Evolutionary conservation across 2,329 filamentous ascomycete genomes (phyloP), one percentile per base, ranked within the genome.

Genomic region (Fusarium avenaceum): DNA sequence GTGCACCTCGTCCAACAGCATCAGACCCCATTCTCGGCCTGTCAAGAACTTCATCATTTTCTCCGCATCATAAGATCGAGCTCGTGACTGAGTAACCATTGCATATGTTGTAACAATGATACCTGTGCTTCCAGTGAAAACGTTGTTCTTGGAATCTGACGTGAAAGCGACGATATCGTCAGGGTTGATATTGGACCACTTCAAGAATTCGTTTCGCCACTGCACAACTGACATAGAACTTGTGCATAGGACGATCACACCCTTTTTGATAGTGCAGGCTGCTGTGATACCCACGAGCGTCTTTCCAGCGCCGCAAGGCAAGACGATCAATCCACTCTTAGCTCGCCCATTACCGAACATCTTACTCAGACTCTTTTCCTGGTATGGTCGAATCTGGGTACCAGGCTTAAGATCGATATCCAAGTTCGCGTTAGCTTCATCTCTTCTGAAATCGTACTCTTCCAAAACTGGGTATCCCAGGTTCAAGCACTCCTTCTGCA

Each of bases 331-430:
- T 58, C 96, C 96, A 79, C 94, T 97, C 82, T 97, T 96, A 15
- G 96, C 96, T 80, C 96, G 91, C 49, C 95, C 95, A 76, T 99
- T 99, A 76, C 96, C 95, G 77, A 99, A 99, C 96, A 99, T 99
- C 80, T 99, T 99, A 82, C 93, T 97, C 11, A 99, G 84, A 70
- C 94, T 97, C 81, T 97, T 97, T 79, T 99, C 96, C 77, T 99
- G 96, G 73, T 99, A 99, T 65, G 97, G 82, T 77, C 95, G 90
- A 76, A 98, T 98, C 75, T 95, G 92, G 0, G 94, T 95, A 57
- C 90, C 90, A 1, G 95, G 94, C 72, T 92, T 92, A 48, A 98
- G 84, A 77, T 98, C 95, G 72, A 99, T 99, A 58, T 98, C 94
- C 35, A 99, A 83, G 50, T 93, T 97, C 1, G 95, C 88, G 74